phyloP scores from a whole-genome alignment of 1,284 basidiomycete species.

The Lignosus rhinocerotis region DNA sequence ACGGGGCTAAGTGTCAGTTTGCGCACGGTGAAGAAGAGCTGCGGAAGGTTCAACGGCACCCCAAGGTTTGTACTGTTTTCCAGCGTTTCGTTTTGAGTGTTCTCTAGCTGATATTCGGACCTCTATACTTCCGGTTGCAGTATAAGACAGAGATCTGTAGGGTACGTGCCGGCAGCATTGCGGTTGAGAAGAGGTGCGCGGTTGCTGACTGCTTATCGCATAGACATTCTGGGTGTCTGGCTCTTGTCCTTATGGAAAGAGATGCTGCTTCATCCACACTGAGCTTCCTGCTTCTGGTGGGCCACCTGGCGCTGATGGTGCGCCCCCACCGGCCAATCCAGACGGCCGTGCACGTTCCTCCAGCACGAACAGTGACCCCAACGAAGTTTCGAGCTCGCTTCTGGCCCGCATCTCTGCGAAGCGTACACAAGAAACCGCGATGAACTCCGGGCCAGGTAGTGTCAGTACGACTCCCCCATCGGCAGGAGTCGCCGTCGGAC shows the following conservation, averaged over 20 bases:
- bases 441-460: constrained; percentile 43
- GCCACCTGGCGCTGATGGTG: constrained; percentile 50
- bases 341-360: constrained; percentile 68
- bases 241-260: constrained; percentile 86
- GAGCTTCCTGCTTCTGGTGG: constrained; percentile 67
- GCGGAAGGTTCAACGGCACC: constrained; percentile 78
- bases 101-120: constrained; percentile 10
- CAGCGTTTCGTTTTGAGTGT: constrained; percentile 1
- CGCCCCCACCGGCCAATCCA: constrained; percentile 47
- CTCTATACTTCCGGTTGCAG: constrained; percentile 36
- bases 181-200: constrained; percentile 4
- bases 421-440: constrained; percentile 50
- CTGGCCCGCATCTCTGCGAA: constrained; percentile 72
- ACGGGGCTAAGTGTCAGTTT: constrained; percentile 86
- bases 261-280: constrained; percentile 90
- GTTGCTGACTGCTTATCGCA: constrained; percentile 18
- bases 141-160: constrained; percentile 93
- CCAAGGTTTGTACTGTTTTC: constrained; percentile 61
- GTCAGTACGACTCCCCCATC: constrained; percentile 43
- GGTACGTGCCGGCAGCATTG: constrained; percentile 44
- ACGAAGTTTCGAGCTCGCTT: constrained; percentile 63
- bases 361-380: constrained; percentile 76
- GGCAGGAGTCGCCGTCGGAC: constrained; percentile 42
- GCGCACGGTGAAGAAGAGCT: constrained; percentile 89
- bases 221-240: constrained; percentile 91